Base-by-base conservation (phyloP, 192 early-diverging fungal species). In the Coemansia sp. region DNA sequence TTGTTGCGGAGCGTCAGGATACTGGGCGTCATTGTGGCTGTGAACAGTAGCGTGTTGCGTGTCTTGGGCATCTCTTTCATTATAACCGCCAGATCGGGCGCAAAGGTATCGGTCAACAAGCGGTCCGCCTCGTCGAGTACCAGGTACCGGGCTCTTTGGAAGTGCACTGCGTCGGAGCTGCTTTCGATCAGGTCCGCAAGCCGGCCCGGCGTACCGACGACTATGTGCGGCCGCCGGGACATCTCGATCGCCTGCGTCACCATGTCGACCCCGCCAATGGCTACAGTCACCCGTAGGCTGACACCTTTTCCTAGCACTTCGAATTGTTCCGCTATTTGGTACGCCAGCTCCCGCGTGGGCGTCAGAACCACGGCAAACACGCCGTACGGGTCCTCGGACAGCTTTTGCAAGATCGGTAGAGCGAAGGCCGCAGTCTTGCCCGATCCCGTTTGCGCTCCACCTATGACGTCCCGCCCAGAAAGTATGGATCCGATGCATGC, bases 401-500 rank as follows among this genome's bases (percentile, higher is more conserved):
- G 86, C 66, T 89, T 91, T 65, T 98, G 95, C 49, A 99, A 81
- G 17, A 99, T 97, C 0, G 98, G 98, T 10, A 98, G 71, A 6
- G 98, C 98, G 86, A 99, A 99, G 0, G 96, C 94, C 10, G 94
- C 94, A 0, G 98, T 99, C 74, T 99, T 99, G 59, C 98, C 98
- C 3, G 87, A 90, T 53, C 98, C 98, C 8, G 98, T 99, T 57
- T 93, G 94, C 33, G 98, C 96, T 15, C 90, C 89, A 35, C 95
- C 98, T 53, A 99, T 92, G 10, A 95, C 89, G 68, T 96, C 91
- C 62, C 81, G 83, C 0, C 91, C 91, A 17, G 67, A 66, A 3
- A 99, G 77, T 32, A 94, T 91, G 46, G 87, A 81, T 0, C 84
- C 87, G 33, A 99, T 91, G 74, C 95, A 97, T 5, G 88, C 89